Evolutionary conservation across 768 basidiomycete genomes (phyloP).

Genomic region (Leccinum olivaceopallidum): DNA sequence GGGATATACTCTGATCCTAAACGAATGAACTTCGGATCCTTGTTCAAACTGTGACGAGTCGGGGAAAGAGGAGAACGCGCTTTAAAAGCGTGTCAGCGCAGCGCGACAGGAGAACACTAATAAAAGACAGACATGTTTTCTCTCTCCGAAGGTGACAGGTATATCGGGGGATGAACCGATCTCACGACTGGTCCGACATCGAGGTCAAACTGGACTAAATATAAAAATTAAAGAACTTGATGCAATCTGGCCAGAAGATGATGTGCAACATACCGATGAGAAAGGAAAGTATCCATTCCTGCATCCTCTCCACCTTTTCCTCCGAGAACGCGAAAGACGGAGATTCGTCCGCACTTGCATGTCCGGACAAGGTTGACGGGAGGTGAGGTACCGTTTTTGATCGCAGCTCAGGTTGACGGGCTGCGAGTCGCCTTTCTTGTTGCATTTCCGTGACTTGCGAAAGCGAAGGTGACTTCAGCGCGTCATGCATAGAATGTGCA

Average conservation of each 20-base stretch:
- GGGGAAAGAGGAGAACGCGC: slow-evolving; percentile 91
- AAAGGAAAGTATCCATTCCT: slow-evolving; percentile 68
- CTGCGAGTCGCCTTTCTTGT: slow-evolving; percentile 12
- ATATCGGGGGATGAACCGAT: slow-evolving; percentile 66
- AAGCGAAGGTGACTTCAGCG: slow-evolving; percentile 37
- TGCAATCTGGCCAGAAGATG: neutral
- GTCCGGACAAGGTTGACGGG: slow-evolving; percentile 30
- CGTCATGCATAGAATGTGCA: neutral
- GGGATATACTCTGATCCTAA: slow-evolving; percentile 68
- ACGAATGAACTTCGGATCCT: slow-evolving; percentile 82
- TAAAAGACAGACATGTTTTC: slow-evolving; percentile 70
- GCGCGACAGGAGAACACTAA: neutral
- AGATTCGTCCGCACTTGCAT: slow-evolving; percentile 36
- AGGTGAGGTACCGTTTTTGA: slow-evolving; percentile 49
- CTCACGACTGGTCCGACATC: slow-evolving; percentile 82
- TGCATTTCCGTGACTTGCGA: slow-evolving; percentile 28
- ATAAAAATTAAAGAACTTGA: neutral
- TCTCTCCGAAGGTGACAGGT: slow-evolving; percentile 62
- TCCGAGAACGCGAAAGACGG: slow-evolving; percentile 48
- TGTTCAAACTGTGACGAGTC: slow-evolving; percentile 86
- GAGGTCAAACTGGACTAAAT: slow-evolving; percentile 81
- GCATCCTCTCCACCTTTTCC: slow-evolving; percentile 49
- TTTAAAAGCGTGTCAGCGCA: slow-evolving; percentile 31
- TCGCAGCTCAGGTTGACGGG: slow-evolving; percentile 36
- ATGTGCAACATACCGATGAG: slow-evolving; percentile 55